Percentiles rank a stretch among this genome's conserved stretches.
Evolutionary conservation across 306 rosid species (phyloP).

Genomic region (Begonia loranthoides): DNA sequence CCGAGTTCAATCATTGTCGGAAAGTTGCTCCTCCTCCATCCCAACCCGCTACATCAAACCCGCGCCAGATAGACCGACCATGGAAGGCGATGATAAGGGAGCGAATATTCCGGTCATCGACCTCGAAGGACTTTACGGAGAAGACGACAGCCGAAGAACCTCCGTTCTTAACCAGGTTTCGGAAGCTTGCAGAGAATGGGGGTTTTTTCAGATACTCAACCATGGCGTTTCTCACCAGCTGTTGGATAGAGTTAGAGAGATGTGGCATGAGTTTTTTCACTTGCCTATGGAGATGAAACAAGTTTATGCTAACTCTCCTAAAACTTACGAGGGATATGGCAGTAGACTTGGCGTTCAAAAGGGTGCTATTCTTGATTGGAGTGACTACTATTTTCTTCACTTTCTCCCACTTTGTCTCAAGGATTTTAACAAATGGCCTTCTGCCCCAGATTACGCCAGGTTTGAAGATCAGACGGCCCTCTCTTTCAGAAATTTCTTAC

Average conservation of each 20-base stretch:
- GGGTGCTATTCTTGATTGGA: constrained; percentile 88
- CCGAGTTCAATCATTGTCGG: constrained; percentile 71
- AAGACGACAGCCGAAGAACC: not conserved
- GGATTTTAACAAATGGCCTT: constrained; percentile 60
- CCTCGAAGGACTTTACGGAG: constrained; percentile 17
- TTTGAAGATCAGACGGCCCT: not conserved
- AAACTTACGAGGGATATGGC: constrained; percentile 81
- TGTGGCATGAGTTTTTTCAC: constrained; percentile 56
- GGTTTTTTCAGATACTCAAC: constrained; percentile 56
- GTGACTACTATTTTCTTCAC: constrained; percentile 76
- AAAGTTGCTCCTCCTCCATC: constrained; percentile 21
- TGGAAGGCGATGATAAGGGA: not conserved
- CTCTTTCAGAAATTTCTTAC: not conserved
- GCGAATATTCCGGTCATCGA: constrained; percentile 63
- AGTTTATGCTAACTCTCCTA: constrained; percentile 51
- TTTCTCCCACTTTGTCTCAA: constrained; percentile 46
- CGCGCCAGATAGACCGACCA: constrained; percentile 24
- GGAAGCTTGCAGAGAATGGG: constrained; percentile 61
- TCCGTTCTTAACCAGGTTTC: constrained; percentile 23
- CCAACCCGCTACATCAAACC: constrained; percentile 72
- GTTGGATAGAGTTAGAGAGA: constrained; percentile 32
- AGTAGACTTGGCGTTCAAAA: constrained; percentile 61
- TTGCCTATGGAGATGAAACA: constrained; percentile 56
- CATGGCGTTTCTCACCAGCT: constrained; percentile 48
- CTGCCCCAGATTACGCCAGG: constrained; percentile 23